A percentile compares a stretch with the other conserved stretches of the same genome.
Conservation (phyloP, 306 rosid genomes). For the Lablab purpureus region DNA sequence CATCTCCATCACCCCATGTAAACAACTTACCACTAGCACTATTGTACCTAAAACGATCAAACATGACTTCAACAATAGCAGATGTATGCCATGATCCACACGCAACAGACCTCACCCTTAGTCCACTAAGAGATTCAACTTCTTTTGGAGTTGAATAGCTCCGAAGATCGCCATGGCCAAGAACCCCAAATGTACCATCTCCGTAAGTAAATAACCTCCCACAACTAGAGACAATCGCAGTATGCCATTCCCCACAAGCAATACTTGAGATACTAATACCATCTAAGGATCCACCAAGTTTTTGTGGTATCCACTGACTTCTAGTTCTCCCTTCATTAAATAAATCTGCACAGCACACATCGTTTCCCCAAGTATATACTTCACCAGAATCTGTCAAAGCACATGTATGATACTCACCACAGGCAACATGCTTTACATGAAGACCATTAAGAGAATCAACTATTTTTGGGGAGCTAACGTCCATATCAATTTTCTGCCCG, state of each 20-base stretch:
- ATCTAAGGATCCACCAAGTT: constrained; percentile 66
- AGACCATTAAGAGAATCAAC: constrained; percentile 70
- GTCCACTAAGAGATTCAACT: constrained; percentile 73
- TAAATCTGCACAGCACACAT: constrained; percentile 54
- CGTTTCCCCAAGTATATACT: constrained; percentile 82
- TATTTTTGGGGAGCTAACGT: constrained; percentile 68
- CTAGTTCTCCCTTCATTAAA: constrained; percentile 50
- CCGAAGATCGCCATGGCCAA: constrained; percentile 76
- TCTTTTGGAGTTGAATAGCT: constrained; percentile 73
- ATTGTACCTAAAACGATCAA: constrained; percentile 57
- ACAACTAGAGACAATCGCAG: constrained; percentile 70
- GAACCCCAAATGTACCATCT: constrained; percentile 90
- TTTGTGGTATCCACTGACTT: constrained; percentile 75
- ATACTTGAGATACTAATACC: constrained; percentile 59
- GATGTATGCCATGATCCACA: constrained; percentile 96
- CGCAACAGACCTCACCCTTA: constrained; percentile 73
- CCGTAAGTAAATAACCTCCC: constrained; percentile 81
- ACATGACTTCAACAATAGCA: constrained; percentile 70
- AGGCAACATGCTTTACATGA: constrained; percentile 59
- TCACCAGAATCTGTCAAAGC: constrained; percentile 75
- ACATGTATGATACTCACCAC: constrained; percentile 87
- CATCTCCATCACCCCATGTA: constrained; percentile 94
- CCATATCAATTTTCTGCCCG: constrained; percentile 72
- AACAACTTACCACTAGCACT: constrained; percentile 69
- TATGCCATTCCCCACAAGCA: constrained; percentile 95